These are phyloP conservation scores for Cystoisospora suis DNA, from an alignment of 169 alveolate genomes.

Conservation along the genomic window DNA sequence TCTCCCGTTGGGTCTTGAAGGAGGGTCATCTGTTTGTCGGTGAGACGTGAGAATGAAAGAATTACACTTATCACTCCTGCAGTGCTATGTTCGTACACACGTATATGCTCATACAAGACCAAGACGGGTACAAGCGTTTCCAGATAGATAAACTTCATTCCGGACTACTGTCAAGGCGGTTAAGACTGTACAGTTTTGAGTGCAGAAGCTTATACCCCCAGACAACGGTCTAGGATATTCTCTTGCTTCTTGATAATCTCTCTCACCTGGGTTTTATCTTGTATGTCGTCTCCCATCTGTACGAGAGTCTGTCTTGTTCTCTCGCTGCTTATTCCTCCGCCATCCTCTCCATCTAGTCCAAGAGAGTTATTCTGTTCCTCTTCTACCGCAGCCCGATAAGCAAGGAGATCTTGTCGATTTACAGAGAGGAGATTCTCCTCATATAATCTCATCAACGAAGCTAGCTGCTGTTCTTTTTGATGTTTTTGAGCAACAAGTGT, in stretches of 20 bases:
- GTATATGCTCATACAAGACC: too few species aligned
- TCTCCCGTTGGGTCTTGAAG: too few species aligned
- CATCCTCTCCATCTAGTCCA: conserved; percentile 6
- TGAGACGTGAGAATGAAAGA: too few species aligned
- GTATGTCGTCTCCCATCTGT: conserved; percentile 53
- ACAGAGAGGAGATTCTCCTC: conserved; percentile 40
- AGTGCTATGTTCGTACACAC: too few species aligned
- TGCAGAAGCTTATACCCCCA: not conserved
- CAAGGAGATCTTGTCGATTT: conserved; percentile 41
- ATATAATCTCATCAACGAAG: conserved; percentile 3
- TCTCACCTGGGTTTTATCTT: conserved; percentile 56
- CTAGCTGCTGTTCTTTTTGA: conserved; percentile 41
- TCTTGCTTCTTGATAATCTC: not conserved
- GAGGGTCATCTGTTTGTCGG: too few species aligned
- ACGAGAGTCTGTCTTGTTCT: conserved; percentile 36
- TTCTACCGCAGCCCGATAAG: not conserved
- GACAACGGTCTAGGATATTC: not conserved
- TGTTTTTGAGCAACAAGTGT: conserved; percentile 42
- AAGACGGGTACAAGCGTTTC: too few species aligned
- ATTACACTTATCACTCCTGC: too few species aligned
- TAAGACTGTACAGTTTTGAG: too few species aligned
- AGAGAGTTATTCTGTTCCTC: not conserved
- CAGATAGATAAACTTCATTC: too few species aligned
- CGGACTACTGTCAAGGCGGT: too few species aligned
- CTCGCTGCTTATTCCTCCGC: not conserved